Percentiles rank a stretch among this genome's conserved stretches.
Evolutionary conservation across 73 alveolate species (phyloP).

Genomic region (Paraurostyla sp.): DNA sequence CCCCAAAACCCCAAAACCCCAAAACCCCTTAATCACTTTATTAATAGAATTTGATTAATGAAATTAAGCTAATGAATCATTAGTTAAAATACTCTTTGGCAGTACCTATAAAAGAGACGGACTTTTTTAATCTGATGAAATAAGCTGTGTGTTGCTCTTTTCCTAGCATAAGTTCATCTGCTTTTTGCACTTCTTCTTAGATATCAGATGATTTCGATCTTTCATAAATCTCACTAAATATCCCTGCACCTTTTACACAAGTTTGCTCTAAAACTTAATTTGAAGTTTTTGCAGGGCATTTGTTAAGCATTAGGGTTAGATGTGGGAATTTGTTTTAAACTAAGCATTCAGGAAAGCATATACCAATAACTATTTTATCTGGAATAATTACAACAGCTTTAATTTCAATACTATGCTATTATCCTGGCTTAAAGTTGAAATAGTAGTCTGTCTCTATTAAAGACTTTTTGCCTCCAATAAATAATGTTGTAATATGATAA

Average conservation of each 20-base stretch:
- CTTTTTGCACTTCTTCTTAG: not conserved
- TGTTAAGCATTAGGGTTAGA: constrained; percentile 24
- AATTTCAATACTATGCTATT: not conserved
- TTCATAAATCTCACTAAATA: constrained; percentile 17
- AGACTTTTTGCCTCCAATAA: not conserved
- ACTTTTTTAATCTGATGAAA: not conserved
- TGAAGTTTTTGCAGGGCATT: not conserved
- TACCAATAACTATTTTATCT: constrained; percentile 18
- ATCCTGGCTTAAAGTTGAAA: not conserved
- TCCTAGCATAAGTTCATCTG: not conserved
- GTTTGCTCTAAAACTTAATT: constrained; percentile 27
- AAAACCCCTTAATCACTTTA: too few relatives aligned
- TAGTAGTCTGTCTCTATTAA: not conserved
- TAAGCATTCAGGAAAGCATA: constrained; percentile 42
- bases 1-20: too few relatives aligned
- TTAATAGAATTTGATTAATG: too few relatives aligned
- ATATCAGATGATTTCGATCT: not conserved
- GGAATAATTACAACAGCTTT: constrained; percentile 41
- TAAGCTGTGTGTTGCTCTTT: not conserved
- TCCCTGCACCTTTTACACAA: not conserved
- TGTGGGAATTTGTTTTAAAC: constrained; percentile 52
- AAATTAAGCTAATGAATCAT: too few relatives aligned
- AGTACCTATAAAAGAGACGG: constrained; percentile 3
- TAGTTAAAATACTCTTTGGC: constrained; percentile 12
- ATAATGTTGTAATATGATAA: constrained; percentile 32